phyloP scores from a whole-genome alignment of 1,284 basidiomycete species.

The Hypsizygus ulmarius region DNA sequence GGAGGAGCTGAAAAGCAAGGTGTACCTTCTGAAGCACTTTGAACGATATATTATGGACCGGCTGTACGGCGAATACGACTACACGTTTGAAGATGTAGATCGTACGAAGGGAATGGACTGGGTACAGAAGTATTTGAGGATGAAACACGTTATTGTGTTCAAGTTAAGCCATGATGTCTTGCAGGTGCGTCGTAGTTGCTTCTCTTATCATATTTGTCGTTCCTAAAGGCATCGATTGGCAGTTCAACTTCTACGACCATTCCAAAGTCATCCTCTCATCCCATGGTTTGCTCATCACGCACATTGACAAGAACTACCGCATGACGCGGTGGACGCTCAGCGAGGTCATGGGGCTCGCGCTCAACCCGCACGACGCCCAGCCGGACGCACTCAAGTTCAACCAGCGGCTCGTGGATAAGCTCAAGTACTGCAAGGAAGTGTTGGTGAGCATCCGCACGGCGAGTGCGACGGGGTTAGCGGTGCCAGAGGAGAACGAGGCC shows the following conservation, averaged over 20 bases:
- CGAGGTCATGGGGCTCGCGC: slow-evolving; percentile 65
- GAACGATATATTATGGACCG: slow-evolving; percentile 90
- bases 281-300: slow-evolving; percentile 75
- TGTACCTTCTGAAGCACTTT: slow-evolving; percentile 90
- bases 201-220: background rate
- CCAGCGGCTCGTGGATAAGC: slow-evolving; percentile 67
- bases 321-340: slow-evolving; percentile 75
- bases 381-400: slow-evolving; percentile 58
- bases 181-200: slow-evolving; percentile 56
- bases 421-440: slow-evolving; percentile 82
- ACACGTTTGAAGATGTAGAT: slow-evolving; percentile 71
- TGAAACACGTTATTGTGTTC: slow-evolving; percentile 97
- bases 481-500: slow-evolving; percentile 21
- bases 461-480: slow-evolving; percentile 24
- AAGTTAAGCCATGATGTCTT: slow-evolving; percentile 91
- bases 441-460: slow-evolving; percentile 58
- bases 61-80: slow-evolving; percentile 78
- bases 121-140: slow-evolving; percentile 92
- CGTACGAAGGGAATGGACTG: slow-evolving; percentile 86
- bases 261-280: slow-evolving; percentile 89
- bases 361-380: slow-evolving; percentile 38
- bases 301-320: slow-evolving; percentile 87
- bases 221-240: slow-evolving; percentile 5
- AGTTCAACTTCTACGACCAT: slow-evolving; percentile 99
- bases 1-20: slow-evolving; percentile 80